Evolutionary conservation across 129 eudicot species (phyloP).

Genomic region (Daucus carota): DNA sequence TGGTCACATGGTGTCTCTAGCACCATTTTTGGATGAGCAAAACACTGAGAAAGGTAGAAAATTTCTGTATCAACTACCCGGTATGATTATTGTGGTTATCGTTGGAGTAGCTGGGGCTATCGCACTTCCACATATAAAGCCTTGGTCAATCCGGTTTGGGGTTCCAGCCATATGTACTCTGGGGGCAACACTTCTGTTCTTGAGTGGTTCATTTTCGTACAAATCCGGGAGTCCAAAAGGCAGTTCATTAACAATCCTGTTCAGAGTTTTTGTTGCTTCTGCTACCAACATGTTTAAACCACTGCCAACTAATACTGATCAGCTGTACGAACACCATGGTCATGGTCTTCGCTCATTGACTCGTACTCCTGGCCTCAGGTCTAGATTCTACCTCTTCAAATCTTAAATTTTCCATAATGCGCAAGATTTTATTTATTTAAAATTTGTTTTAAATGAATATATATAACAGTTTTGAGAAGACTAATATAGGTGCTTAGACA

Average conservation of each 20-base stretch:
- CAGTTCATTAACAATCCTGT: constrained; percentile 32
- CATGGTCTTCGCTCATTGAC: constrained; percentile 9
- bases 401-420: not conserved
- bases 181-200: constrained; percentile 37
- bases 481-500: constrained; percentile 47
- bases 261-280: constrained; percentile 46
- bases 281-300: constrained; percentile 28
- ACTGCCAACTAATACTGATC: constrained; percentile 16
- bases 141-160: constrained; percentile 57
- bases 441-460: not conserved
- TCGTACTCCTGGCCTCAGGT: constrained; percentile 52
- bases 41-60: constrained; percentile 10
- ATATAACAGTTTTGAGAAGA: not conserved
- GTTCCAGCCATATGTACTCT: constrained; percentile 50
- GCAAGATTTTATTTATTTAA: not conserved
- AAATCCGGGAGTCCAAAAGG: constrained; percentile 21
- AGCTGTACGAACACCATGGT: constrained; percentile 19
- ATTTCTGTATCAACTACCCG: constrained; percentile 16
- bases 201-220: constrained; percentile 28
- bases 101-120: constrained; percentile 27
- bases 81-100: constrained; percentile 17
- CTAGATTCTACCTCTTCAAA: not conserved
- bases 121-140: constrained; percentile 42
- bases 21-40: constrained; percentile 31
- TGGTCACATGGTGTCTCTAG: constrained; percentile 41